phyloP scores from a whole-genome alignment of 495 filamentous ascomycete species.

The Cladorrhinum samala region DNA sequence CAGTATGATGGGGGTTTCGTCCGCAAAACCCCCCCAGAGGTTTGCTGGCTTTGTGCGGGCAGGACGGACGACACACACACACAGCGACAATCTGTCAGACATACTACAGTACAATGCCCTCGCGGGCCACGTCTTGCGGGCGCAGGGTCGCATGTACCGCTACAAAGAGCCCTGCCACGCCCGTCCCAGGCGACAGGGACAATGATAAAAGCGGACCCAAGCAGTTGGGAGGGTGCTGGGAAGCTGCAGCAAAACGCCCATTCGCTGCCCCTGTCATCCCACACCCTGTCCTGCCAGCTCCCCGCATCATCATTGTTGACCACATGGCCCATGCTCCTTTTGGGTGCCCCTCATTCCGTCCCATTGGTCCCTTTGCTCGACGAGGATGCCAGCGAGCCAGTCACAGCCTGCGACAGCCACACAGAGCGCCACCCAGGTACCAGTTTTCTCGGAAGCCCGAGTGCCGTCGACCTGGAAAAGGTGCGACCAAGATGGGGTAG shows the following conservation, averaged over 20 bases:
- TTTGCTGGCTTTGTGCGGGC: background rate
- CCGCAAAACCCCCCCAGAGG: background rate
- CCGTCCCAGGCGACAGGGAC: conserved; percentile 5
- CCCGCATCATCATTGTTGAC: conserved; percentile 1
- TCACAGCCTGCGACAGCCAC: background rate
- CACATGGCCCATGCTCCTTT: conserved; percentile 9
- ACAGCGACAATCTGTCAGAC: background rate
- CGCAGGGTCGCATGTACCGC: conserved; percentile 4
- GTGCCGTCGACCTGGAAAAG: background rate
- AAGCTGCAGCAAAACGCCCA: conserved; percentile 1
- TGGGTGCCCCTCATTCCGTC: background rate
- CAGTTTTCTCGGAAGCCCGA: conserved; percentile 1
- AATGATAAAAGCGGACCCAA: conserved; percentile 8
- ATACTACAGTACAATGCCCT: background rate
- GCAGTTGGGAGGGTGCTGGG: conserved; percentile 9
- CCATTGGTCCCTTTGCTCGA: conserved; percentile 1
- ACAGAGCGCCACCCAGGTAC: background rate
- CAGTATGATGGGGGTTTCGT: conserved; percentile 7
- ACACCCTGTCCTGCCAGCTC: background rate
- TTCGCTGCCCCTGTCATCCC: background rate
- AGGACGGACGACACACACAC: background rate
- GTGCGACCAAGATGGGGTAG: too few relatives aligned
- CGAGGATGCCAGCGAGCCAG: background rate
- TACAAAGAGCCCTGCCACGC: conserved; percentile 3
- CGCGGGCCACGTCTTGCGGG: background rate